A percentile compares a stretch with the other conserved stretches of the same genome.
Evolutionary conservation across 352 stramenopile species (phyloP).

Genomic region (Phytopythium litorale): DNA sequence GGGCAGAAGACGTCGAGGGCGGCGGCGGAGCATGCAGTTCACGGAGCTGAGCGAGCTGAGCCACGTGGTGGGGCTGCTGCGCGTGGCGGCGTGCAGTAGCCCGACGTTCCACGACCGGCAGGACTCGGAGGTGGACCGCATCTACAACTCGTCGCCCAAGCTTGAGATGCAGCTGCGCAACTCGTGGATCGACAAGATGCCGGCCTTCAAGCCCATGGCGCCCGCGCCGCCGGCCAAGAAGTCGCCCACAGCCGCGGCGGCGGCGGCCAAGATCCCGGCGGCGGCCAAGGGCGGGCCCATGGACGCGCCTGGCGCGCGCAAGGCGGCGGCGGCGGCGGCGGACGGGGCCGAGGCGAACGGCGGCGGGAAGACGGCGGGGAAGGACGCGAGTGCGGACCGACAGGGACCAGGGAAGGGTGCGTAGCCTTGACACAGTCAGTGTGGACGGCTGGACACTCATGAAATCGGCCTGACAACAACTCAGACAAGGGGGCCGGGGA

Average conservation of each 20-base stretch:
- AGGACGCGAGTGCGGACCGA: not conserved
- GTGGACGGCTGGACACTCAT: not conserved
- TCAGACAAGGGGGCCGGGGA: conserved; percentile 24
- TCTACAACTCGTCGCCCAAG: conserved; percentile 89
- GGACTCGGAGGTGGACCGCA: conserved; percentile 87
- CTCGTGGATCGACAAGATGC: conserved; percentile 88
- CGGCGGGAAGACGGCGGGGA: not conserved
- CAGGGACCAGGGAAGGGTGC: not conserved
- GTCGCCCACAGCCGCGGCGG: conserved; percentile 20
- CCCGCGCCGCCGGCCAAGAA: conserved; percentile 38
- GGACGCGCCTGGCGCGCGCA: conserved; percentile 10
- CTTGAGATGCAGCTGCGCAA: conserved; percentile 84
- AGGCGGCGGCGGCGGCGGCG: conserved; percentile 7
- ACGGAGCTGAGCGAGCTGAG: conserved; percentile 87
- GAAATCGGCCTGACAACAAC: not conserved
- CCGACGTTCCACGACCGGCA: conserved; percentile 87
- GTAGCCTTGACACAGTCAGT: not conserved
- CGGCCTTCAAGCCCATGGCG: conserved; percentile 60
- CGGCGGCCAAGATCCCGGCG: conserved; percentile 4
- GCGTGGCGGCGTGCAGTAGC: conserved; percentile 76
- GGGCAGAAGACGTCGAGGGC: not conserved
- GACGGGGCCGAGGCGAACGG: conserved; percentile 13
- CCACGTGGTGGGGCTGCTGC: conserved; percentile 80
- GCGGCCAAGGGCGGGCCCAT: conserved; percentile 3
- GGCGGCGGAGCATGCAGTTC: conserved; percentile 65